Percentiles rank a stretch among this genome's conserved stretches.
Evolutionary conservation across 345 rosid genomes (phyloP).

Genomic region (Carallia pectinifolia): DNA sequence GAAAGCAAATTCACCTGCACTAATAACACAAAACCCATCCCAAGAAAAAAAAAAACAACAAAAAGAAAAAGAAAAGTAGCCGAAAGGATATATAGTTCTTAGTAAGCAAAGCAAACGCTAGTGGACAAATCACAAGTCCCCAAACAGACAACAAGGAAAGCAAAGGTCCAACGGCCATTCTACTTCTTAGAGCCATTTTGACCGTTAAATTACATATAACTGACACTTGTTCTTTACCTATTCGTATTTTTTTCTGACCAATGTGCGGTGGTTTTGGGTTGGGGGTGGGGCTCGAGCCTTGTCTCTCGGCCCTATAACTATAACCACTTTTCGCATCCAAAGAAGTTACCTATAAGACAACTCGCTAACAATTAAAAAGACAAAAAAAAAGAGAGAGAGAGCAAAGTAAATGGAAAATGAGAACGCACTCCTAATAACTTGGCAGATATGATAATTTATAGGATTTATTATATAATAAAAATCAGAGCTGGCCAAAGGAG

Average conservation of each 20-base stretch:
- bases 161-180: background rate
- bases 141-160: background rate
- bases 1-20: no score
- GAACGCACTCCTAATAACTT: background rate
- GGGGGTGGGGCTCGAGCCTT: constrained; percentile 35
- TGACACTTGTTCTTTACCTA: constrained; percentile 22
- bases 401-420: background rate
- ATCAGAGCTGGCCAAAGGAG: constrained; percentile 73
- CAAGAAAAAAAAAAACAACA: no score
- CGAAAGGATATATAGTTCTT: background rate
- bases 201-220: constrained; percentile 11
- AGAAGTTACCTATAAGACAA: background rate
- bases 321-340: constrained; percentile 9
- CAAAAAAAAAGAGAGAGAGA: background rate
- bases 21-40: no score
- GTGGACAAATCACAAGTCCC: background rate
- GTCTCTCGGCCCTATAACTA: constrained; percentile 7
- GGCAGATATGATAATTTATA: background rate
- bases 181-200: background rate
- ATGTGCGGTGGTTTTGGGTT: constrained; percentile 14
- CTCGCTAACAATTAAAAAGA: background rate
- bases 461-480: no score
- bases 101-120: background rate
- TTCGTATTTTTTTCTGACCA: constrained; percentile 17
- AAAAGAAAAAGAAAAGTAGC: background rate